phyloP scores from a whole-genome alignment of 2,329 filamentous ascomycete genomes.

The Phyllosticta citriasiana region DNA sequence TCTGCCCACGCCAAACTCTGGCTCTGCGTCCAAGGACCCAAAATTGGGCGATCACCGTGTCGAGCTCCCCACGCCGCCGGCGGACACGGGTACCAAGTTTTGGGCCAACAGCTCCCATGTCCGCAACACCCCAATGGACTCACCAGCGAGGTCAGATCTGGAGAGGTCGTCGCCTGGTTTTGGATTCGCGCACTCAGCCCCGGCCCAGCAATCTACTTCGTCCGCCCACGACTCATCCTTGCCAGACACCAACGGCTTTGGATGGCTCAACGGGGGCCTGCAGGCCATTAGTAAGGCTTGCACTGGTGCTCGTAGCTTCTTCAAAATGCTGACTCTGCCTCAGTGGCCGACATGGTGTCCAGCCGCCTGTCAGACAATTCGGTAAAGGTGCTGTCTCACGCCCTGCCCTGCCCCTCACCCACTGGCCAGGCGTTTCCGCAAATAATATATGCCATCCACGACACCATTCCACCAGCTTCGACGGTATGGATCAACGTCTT shows the following conservation, averaged over 20 bases:
- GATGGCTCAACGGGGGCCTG: conserved; percentile 24
- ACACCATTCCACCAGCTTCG: conserved; percentile 38
- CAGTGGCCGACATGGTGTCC: conserved; percentile 24
- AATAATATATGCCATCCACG: conserved; percentile 47
- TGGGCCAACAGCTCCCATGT: conserved; percentile 31
- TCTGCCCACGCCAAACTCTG: conserved; percentile 1
- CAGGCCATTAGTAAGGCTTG: conserved; percentile 23
- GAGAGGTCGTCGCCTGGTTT: conserved; percentile 12
- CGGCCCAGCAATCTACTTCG: not conserved
- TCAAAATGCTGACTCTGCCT: conserved; percentile 2
- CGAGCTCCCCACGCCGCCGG: conserved; percentile 36
- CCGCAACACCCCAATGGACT: conserved; percentile 26
- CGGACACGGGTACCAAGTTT: conserved; percentile 30
- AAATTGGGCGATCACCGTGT: conserved; percentile 20
- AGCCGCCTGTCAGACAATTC: conserved; percentile 27
- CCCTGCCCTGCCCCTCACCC: conserved; percentile 45
- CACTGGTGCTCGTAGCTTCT: not conserved
- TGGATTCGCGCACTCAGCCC: conserved; percentile 12
- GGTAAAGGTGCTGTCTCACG: conserved; percentile 50
- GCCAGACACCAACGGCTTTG: conserved; percentile 13
- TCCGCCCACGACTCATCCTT: not conserved
- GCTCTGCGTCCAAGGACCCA: not conserved
- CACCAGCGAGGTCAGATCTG: conserved; percentile 30
- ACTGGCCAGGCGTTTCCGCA: conserved; percentile 43
- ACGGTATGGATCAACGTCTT: conserved; percentile 55